Conservation (phyloP, 345 rosid species). For the Acer yangbiense region DNA sequence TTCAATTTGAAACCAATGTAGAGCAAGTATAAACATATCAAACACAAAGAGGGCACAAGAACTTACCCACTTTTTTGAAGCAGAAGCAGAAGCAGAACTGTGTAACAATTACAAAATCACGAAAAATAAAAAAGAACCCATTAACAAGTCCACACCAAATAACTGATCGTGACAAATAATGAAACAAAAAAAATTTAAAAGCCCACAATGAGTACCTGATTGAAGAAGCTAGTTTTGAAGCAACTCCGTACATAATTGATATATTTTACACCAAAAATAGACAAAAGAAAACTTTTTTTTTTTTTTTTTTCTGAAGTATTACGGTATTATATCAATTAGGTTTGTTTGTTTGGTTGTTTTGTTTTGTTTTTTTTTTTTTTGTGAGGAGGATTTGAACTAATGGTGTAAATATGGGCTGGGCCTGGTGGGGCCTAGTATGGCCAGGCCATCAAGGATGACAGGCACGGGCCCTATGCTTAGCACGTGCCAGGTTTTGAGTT, state of each 20-base stretch:
- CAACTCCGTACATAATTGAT: conserved; percentile 52
- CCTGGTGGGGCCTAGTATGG: too few relatives aligned
- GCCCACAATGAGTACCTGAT: conserved; percentile 40
- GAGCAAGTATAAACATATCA: conserved; percentile 1
- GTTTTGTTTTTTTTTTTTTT: too few relatives aligned
- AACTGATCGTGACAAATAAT: neutral
- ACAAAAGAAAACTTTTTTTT: too few relatives aligned
- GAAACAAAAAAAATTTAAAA: neutral
- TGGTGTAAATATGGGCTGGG: too few relatives aligned
- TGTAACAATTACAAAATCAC: neutral
- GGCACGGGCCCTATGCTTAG: too few relatives aligned
- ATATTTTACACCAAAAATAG: neutral
- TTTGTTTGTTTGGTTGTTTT: too few relatives aligned
- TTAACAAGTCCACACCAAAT: neutral
- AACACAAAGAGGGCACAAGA: neutral
- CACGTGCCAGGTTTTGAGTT: too few relatives aligned
- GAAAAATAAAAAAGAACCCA: neutral
- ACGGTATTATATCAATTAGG: too few relatives aligned
- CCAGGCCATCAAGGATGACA: too few relatives aligned
- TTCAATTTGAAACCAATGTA: neutral
- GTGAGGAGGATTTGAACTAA: too few relatives aligned
- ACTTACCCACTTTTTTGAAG: conserved; percentile 65
- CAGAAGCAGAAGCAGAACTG: conserved; percentile 53
- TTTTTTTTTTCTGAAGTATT: too few relatives aligned
- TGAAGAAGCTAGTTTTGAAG: conserved; percentile 68